A percentile compares a stretch with the other conserved stretches of the same genome.
These are phyloP conservation scores for Pythium scleroteichum DNA, from an alignment of 352 stramenopile species.

Conservation along the genomic window DNA sequence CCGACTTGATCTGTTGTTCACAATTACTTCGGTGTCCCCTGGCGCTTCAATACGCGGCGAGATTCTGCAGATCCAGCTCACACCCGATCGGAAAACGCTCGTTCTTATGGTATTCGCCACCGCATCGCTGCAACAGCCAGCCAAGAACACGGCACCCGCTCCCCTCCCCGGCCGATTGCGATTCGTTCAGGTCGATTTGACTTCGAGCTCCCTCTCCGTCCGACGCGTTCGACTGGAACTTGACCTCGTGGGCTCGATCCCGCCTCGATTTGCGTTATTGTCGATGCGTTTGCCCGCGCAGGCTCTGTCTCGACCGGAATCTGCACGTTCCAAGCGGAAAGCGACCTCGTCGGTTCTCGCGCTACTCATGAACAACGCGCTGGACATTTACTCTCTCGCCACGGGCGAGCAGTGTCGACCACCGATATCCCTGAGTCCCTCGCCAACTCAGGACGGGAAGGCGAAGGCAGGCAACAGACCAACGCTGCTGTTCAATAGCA, in stretches of 20 bases:
- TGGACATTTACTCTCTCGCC: slow-evolving; percentile 11
- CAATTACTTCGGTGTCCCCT: neutral
- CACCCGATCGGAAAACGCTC: slow-evolving; percentile 33
- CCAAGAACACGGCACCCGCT: neutral
- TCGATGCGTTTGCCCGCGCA: neutral
- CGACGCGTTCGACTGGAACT: slow-evolving; percentile 32
- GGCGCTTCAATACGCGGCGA: slow-evolving; percentile 19
- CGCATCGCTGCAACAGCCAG: neutral
- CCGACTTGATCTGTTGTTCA: slow-evolving; percentile 32
- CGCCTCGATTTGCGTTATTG: slow-evolving; percentile 42
- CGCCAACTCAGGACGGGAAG: neutral
- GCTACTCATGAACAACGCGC: slow-evolving; percentile 25
- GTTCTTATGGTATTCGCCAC: slow-evolving; percentile 43
- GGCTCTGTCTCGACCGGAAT: neutral
- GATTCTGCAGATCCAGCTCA: slow-evolving; percentile 46
- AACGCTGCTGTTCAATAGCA: slow-evolving; percentile 9
- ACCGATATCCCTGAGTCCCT: slow-evolving; percentile 4
- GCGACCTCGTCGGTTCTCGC: slow-evolving; percentile 1
- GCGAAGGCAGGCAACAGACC: slow-evolving; percentile 3
- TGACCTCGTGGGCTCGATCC: slow-evolving; percentile 24
- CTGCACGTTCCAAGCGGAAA: neutral
- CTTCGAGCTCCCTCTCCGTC: slow-evolving; percentile 20
- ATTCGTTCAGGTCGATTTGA: slow-evolving; percentile 40
- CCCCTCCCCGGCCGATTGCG: slow-evolving; percentile 26
- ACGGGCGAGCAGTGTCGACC: slow-evolving; percentile 5